Evolutionary conservation across 306 rosid species (phyloP), one percentile per base, ranked within the genome.

Genomic region (Fragaria nilgerrensis): DNA sequence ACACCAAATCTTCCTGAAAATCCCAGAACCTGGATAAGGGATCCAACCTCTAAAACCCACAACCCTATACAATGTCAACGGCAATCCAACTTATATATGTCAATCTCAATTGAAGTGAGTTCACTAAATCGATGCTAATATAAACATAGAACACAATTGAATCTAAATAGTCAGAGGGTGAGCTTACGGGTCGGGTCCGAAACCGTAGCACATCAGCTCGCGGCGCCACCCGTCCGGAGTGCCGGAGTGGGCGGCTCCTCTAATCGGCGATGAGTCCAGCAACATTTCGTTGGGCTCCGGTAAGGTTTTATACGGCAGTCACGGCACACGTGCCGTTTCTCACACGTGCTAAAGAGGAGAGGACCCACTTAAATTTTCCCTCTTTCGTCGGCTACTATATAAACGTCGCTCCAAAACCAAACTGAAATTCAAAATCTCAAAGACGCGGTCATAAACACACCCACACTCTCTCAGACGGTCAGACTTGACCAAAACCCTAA

Each of bases 21-120:
- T 86, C 88, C 49, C 89, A 74, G 75, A 94, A 92, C 83, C 89
- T 92, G 43, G 95, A 79, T 27, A 92, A 78, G 58, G 95, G 96
- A 84, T 92, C 97, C 86, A 80, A 75, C 90, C 92, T 14, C 72
- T 81, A 45, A 86, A 90, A 67, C 95, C 94, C 81, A 92, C 55
- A 92, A 88, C 86, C 85, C 92, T 72, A 82, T 37, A 64, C 69
- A 20, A 36, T 36, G 12, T 7, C 48, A 15, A 36, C 14, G 9
- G 7, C 4, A 43, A n/a, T 29, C 63, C 15, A 5, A 20, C 1
- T 20, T 7, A 19, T 53, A 9, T 7, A 19, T 20, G 7, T 17
- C 19, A 56, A n/a, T 8, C 63, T 5, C 2, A 19, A 52, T 52
- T n/a, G 0, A 19, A 52, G 1, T 52, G 16, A 50, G 56, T 20